Conservation (phyloP, 805 yeast species). For the Pichia paraexigua region DNA sequence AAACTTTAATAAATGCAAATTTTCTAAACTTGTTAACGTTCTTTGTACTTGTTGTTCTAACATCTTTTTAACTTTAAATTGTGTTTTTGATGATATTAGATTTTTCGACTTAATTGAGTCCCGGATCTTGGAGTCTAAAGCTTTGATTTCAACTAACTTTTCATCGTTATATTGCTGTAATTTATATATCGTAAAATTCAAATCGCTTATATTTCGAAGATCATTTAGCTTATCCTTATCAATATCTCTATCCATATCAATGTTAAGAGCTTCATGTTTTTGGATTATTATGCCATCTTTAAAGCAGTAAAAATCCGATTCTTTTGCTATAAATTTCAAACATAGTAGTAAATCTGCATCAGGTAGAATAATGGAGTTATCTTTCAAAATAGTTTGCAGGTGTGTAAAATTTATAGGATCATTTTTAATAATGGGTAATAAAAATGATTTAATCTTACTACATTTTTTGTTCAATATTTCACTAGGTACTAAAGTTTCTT, state of each 20-base stretch:
- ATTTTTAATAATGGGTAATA: neutral
- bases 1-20: constrained; percentile 16
- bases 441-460: neutral
- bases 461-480: neutral
- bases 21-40: constrained; percentile 17
- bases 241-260: neutral
- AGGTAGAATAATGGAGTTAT: neutral
- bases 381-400: neutral
- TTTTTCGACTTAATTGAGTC: constrained; percentile 15
- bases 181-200: constrained; percentile 22
- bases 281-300: constrained; percentile 1
- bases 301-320: neutral
- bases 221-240: constrained; percentile 12
- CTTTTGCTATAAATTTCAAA: neutral
- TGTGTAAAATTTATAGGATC: constrained; percentile 1
- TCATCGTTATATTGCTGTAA: constrained; percentile 14
- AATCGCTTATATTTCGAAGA: constrained; percentile 19
- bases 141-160: constrained; percentile 9
- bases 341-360: neutral
- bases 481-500: neutral
- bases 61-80: constrained; percentile 18
- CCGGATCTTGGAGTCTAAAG: constrained; percentile 8
- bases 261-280: neutral
- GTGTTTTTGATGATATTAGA: constrained; percentile 16
- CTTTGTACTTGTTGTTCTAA: constrained; percentile 17